These are phyloP conservation scores for Naganishia sp. DNA, from an alignment of 1,284 basidiomycete genomes.

Conservation along the genomic window DNA sequence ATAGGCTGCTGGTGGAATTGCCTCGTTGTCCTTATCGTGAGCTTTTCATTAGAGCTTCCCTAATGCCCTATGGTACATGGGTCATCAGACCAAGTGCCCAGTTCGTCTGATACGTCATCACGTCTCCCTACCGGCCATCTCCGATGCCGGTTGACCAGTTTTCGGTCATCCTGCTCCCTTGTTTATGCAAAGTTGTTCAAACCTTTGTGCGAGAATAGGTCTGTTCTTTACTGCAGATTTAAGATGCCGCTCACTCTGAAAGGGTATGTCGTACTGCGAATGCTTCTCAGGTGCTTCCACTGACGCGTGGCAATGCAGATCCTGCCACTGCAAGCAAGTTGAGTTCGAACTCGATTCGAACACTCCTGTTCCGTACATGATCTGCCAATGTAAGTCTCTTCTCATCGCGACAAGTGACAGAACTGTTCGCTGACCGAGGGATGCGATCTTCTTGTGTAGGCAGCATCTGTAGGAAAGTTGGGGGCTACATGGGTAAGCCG, in stretches of 20 bases:
- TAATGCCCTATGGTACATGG: no score
- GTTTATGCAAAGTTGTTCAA: neutral
- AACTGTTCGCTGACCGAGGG: neutral
- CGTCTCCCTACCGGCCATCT: no score
- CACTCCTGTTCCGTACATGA: conserved; percentile 52
- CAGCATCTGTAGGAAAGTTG: conserved; percentile 52
- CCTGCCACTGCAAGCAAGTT: conserved; percentile 52
- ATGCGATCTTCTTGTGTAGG: neutral
- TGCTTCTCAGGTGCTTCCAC: neutral
- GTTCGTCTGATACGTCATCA: no score
- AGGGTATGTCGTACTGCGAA: conserved; percentile 14
- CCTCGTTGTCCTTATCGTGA: no score
- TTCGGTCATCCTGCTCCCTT: neutral
- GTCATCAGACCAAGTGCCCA: no score
- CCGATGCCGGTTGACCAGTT: no score
- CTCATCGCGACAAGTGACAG: no score
- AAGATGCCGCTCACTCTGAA: conserved; percentile 31
- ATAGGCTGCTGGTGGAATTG: no score
- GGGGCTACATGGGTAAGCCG: conserved; percentile 52
- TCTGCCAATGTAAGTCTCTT: conserved; percentile 45
- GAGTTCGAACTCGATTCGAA: conserved; percentile 51
- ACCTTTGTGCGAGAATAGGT: no score
- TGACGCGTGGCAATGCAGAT: conserved; percentile 35
- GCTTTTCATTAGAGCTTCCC: no score
- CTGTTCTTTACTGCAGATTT: neutral